Percentiles rank a stretch among this genome's conserved stretches.
Conservation (phyloP, 2,329 filamentous ascomycete genomes). For the Orbilia brochopaga region DNA sequence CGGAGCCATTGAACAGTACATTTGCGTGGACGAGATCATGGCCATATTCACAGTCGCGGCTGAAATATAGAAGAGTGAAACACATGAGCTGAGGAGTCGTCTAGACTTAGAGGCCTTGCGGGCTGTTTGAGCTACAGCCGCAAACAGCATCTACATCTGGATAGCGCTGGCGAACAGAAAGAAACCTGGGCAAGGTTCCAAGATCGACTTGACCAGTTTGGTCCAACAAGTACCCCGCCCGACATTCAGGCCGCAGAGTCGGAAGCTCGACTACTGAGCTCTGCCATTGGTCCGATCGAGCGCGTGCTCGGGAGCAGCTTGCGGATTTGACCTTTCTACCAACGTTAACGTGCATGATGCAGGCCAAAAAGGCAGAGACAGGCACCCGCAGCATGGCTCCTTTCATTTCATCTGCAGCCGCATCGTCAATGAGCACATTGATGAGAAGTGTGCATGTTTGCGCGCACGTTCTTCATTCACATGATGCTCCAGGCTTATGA, state of each 20-base stretch:
- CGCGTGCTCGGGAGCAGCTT: not conserved
- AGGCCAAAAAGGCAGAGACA: slow-evolving; percentile 47
- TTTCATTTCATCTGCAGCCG: slow-evolving; percentile 13
- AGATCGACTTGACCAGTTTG: slow-evolving; percentile 16
- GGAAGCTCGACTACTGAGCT: slow-evolving; percentile 17
- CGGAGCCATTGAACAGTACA: too few relatives aligned
- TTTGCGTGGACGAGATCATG: too few relatives aligned
- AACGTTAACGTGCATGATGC: slow-evolving; percentile 8
- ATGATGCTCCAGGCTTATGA: slow-evolving; percentile 10
- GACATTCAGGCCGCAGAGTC: slow-evolving; percentile 27
- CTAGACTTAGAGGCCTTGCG: not conserved
- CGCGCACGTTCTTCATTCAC: slow-evolving; percentile 34
- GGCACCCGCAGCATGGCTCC: slow-evolving; percentile 17
- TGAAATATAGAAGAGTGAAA: not conserved
- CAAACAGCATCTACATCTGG: slow-evolving; percentile 1
- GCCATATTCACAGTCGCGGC: not conserved
- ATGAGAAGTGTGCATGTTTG: slow-evolving; percentile 4
- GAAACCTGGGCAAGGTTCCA: slow-evolving; percentile 4
- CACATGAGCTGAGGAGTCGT: not conserved
- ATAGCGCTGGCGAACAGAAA: slow-evolving; percentile 8
- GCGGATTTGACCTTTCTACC: slow-evolving; percentile 4
- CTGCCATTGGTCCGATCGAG: slow-evolving; percentile 27
- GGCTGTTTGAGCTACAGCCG: not conserved
- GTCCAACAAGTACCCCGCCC: not conserved
- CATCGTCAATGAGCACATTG: slow-evolving; percentile 4